These are phyloP conservation scores for Acer saccharum DNA, from an alignment of 345 rosid genomes.

Conservation along the genomic window DNA sequence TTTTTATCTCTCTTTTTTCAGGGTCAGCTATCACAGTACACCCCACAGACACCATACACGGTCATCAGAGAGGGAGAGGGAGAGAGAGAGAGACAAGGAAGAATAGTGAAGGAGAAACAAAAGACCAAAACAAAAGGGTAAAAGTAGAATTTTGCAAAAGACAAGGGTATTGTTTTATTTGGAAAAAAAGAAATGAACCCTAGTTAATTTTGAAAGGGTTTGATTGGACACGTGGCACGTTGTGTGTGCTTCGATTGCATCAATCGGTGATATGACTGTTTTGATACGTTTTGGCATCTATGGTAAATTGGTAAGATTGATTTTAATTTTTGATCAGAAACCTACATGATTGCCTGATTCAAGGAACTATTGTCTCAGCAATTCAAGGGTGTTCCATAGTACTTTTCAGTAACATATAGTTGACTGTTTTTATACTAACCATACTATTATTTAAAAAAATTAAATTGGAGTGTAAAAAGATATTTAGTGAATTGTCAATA, in stretches of 20 bases:
- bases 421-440: not conserved
- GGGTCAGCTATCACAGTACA: not conserved
- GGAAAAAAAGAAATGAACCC: not conserved
- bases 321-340: not conserved
- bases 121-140: constrained; percentile 8
- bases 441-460: no score
- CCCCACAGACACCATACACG: not conserved
- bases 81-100: not conserved
- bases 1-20: not conserved
- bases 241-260: not conserved
- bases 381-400: not conserved
- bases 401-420: not conserved
- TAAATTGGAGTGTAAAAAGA: no score
- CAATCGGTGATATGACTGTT: not conserved
- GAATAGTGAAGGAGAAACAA: not conserved
- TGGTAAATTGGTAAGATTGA: not conserved
- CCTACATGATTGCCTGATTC: not conserved
- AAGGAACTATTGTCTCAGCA: not conserved
- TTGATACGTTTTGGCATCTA: not conserved
- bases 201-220: not conserved
- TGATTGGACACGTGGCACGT: not conserved
- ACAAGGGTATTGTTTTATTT: not conserved
- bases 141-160: not conserved
- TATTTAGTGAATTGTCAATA: no score
- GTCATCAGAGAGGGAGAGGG: not conserved